Conservation (phyloP, 176 grass and related monocot species). For the Phyllostachys edulis region DNA sequence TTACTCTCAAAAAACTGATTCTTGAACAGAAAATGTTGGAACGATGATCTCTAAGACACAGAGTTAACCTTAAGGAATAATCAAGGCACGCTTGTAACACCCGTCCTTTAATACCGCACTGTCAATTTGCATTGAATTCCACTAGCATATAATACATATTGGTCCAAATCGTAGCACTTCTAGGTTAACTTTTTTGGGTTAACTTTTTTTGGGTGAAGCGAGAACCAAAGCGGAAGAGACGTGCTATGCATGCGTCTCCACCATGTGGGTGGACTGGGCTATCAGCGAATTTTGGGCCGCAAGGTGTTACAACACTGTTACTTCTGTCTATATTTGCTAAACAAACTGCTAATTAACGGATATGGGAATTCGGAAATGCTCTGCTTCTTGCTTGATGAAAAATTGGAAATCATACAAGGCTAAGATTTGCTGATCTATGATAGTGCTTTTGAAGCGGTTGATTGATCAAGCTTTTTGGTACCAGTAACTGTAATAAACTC, state of each 20-base stretch:
- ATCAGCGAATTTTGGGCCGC: no score
- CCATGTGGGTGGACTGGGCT: no score
- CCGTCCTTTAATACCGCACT: no score
- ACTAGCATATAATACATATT: no score
- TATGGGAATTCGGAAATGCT: background rate
- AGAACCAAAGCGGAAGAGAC: no score
- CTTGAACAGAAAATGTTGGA: background rate
- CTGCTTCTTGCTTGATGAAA: background rate
- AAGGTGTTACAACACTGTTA: background rate
- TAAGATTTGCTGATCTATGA: background rate
- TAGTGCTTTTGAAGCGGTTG: background rate
- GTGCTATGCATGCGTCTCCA: no score
- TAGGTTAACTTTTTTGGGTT: rapidly evolving
- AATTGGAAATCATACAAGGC: background rate
- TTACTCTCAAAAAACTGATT: background rate
- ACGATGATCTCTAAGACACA: background rate
- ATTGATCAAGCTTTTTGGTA: background rate
- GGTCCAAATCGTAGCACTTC: no score
- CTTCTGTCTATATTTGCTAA: background rate
- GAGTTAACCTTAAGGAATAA: background rate
- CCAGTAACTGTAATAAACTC: background rate
- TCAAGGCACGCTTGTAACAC: no score
- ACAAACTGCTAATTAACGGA: background rate
- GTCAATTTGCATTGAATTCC: no score
- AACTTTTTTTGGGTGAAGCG: rapidly evolving